Evolutionary conservation across 2,329 filamentous ascomycete species (phyloP).

Genomic region (Trichoderma harzianum): DNA sequence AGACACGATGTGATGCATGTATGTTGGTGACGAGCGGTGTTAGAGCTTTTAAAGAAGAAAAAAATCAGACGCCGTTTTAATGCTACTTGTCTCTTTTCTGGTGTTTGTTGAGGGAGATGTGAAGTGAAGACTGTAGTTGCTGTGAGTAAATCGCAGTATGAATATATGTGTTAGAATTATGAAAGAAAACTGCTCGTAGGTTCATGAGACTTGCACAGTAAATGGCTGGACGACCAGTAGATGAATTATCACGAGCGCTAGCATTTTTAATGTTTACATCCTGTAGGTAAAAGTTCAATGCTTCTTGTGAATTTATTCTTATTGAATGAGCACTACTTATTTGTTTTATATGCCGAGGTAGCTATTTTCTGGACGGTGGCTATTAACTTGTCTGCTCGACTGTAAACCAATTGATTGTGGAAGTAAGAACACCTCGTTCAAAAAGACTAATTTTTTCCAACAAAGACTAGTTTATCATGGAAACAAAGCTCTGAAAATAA

Average conservation of each 20-base stretch:
- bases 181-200: neutral
- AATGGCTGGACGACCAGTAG: neutral
- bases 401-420: neutral
- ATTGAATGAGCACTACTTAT: neutral
- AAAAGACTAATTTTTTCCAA: neutral
- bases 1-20: conserved; percentile 28
- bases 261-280: neutral
- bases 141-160: neutral
- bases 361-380: neutral
- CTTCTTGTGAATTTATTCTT: neutral
- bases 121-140: neutral
- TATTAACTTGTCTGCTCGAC: neutral
- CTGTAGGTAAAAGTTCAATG: neutral
- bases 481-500: neutral
- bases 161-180: neutral
- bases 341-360: neutral
- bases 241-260: neutral
- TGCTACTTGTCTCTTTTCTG: conserved; percentile 24
- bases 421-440: neutral
- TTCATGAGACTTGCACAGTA: neutral
- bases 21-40: conserved; percentile 28
- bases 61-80: conserved; percentile 49
- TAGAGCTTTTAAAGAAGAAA: conserved; percentile 41
- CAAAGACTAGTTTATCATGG: neutral
- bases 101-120: no score